phyloP scores from a whole-genome alignment of 2,329 filamentous ascomycete genomes.

The Fusarium graminum region DNA sequence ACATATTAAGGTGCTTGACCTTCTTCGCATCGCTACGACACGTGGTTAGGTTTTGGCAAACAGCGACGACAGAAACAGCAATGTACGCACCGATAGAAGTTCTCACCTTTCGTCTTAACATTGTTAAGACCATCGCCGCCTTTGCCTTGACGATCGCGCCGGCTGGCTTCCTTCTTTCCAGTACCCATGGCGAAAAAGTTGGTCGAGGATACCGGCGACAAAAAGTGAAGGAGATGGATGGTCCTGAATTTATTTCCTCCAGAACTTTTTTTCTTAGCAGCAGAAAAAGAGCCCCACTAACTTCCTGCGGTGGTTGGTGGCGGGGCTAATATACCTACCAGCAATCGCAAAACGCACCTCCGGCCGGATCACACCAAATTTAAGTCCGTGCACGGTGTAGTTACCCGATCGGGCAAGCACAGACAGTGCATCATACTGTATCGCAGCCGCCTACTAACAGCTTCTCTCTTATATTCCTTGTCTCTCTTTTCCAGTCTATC shows the following conservation, averaged over 20 bases:
- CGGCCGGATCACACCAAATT: too few relatives aligned
- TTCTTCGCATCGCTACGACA: conserved; percentile 77
- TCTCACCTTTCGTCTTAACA: conserved; percentile 94
- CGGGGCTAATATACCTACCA: conserved; percentile 19
- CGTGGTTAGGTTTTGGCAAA: conserved; percentile 23
- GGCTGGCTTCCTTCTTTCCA: conserved; percentile 89
- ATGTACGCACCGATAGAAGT: conserved; percentile 84
- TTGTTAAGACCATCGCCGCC: conserved; percentile 88
- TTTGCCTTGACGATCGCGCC: conserved; percentile 88
- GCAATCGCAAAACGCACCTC: too few relatives aligned
- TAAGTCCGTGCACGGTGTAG: too few relatives aligned
- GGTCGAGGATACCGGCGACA: conserved; percentile 39
- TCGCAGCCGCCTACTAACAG: too few relatives aligned
- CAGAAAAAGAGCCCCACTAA: conserved; percentile 43
- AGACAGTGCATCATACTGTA: too few relatives aligned
- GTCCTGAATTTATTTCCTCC: conserved; percentile 46
- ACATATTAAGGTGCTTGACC: conserved; percentile 88
- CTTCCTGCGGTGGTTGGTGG: conserved; percentile 44
- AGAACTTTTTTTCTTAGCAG: conserved; percentile 48
- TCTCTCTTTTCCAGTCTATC: too few relatives aligned
- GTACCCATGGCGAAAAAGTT: conserved; percentile 75
- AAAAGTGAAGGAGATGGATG: conserved; percentile 39
- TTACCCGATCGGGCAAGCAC: too few relatives aligned
- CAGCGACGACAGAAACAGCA: neutral
- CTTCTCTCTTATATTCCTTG: too few relatives aligned